Conservation (phyloP, 495 filamentous ascomycete genomes). For the Acidomyces sp. region DNA sequence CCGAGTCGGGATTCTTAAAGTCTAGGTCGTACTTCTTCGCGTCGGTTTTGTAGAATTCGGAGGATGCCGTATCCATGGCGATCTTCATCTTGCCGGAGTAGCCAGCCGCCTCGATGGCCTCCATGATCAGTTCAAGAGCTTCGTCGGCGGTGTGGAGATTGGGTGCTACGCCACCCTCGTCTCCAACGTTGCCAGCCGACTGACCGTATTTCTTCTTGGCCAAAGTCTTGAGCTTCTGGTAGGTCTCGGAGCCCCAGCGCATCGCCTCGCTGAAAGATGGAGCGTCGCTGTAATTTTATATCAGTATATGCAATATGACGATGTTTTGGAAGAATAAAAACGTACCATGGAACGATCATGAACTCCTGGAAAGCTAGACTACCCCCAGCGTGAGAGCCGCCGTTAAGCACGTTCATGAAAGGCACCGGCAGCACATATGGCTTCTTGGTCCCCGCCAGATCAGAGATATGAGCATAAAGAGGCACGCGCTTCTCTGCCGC, state of each 20-base stretch:
- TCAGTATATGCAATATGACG: neutral
- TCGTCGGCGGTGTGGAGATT: slow-evolving; percentile 96
- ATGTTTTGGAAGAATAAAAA: slow-evolving; percentile 8
- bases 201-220: slow-evolving; percentile 99
- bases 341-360: slow-evolving; percentile 93
- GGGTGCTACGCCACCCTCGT: slow-evolving; percentile 98
- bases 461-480: slow-evolving; percentile 95
- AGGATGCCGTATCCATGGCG: slow-evolving; percentile 97
- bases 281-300: slow-evolving; percentile 31
- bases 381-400: slow-evolving; percentile 96
- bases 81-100: slow-evolving; percentile 94
- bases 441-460: slow-evolving; percentile 98
- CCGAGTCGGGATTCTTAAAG: slow-evolving; percentile 97
- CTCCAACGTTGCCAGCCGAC: slow-evolving; percentile 95
- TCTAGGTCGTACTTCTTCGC: slow-evolving; percentile 99
- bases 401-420: slow-evolving; percentile 99
- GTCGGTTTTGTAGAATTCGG: slow-evolving; percentile 97
- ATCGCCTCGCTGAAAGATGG: slow-evolving; percentile 88
- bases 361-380: slow-evolving; percentile 99
- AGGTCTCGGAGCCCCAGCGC: slow-evolving; percentile 90
- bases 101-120: slow-evolving; percentile 84
- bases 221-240: slow-evolving; percentile 91
- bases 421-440: slow-evolving; percentile 97
- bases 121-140: slow-evolving; percentile 91
- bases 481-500: slow-evolving; percentile 97